These are phyloP conservation scores for Erodium moschatum DNA, from an alignment of 441 rosid genomes.

Conservation along the genomic window DNA sequence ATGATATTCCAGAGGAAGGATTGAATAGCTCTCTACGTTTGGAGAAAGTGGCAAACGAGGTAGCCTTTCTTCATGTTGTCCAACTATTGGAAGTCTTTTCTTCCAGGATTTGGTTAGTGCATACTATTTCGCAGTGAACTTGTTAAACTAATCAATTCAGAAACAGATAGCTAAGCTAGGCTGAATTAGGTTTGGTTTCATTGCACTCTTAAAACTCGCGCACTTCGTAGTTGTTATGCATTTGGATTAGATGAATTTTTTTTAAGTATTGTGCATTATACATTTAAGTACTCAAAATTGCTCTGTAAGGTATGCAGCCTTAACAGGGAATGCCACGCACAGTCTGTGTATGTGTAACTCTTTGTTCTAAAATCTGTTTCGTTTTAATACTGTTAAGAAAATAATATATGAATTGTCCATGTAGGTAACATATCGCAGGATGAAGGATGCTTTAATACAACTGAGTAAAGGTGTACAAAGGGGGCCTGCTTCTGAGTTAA, in stretches of 20 bases:
- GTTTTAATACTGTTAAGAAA: conserved; percentile 2
- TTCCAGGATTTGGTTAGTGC: neutral
- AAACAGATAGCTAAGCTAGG: neutral
- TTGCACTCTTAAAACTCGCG: neutral
- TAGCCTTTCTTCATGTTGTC: conserved; percentile 14
- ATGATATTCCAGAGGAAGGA: conserved; percentile 88
- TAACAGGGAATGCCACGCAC: neutral
- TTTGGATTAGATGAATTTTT: neutral
- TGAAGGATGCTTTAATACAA: conserved; percentile 83
- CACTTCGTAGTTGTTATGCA: neutral
- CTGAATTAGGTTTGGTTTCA: conserved; percentile 1
- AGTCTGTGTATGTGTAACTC: conserved; percentile 6
- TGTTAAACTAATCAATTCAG: conserved; percentile 3
- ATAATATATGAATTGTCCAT: conserved; percentile 7
- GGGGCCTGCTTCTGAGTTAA: conserved; percentile 81
- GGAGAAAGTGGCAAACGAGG: conserved; percentile 95
- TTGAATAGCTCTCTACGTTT: conserved; percentile 61
- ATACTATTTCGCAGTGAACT: neutral
- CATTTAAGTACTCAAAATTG: neutral
- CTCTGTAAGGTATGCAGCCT: neutral
- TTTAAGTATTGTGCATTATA: neutral
- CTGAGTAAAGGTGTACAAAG: conserved; percentile 73
- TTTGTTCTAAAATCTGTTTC: conserved; percentile 3
- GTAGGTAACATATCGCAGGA: conserved; percentile 80
- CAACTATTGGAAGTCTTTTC: conserved; percentile 4